These are phyloP conservation scores for Luffa acutangula DNA, from an alignment of 306 rosid species.

Conservation along the genomic window DNA sequence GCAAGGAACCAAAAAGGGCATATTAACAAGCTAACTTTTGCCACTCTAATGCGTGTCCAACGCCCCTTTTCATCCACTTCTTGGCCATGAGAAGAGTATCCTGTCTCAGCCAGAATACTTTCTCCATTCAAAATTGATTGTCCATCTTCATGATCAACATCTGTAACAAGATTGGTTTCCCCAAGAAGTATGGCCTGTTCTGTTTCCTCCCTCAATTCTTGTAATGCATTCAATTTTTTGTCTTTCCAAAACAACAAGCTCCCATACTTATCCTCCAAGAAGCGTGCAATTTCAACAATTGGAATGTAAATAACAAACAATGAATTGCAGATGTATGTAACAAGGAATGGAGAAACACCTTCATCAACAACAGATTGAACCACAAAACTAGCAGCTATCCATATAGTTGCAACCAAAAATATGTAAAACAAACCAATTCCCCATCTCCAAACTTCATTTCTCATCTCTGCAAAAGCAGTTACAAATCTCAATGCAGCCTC, in stretches of 20 bases:
- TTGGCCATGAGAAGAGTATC: constrained; percentile 11
- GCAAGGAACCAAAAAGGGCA: constrained; percentile 94
- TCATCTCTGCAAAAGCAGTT: constrained; percentile 22
- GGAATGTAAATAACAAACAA: constrained; percentile 83
- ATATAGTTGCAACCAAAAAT: constrained; percentile 72
- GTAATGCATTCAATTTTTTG: constrained; percentile 16
- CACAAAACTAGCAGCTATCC: constrained; percentile 99
- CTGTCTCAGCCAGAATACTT: constrained; percentile 6
- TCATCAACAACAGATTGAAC: constrained; percentile 94
- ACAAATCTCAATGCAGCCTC: not conserved
- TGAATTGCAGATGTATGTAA: constrained; percentile 90
- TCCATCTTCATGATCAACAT: constrained; percentile 24
- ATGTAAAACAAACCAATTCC: constrained; percentile 62
- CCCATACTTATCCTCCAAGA: constrained; percentile 52
- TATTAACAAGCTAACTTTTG: constrained; percentile 80
- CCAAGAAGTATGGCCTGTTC: constrained; percentile 64
- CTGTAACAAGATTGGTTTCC: constrained; percentile 15
- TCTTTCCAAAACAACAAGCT: constrained; percentile 50
- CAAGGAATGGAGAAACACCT: constrained; percentile 83
- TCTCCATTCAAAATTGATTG: constrained; percentile 16
- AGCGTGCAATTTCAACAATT: constrained; percentile 62
- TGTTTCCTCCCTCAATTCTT: constrained; percentile 38
- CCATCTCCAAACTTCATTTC: constrained; percentile 66
- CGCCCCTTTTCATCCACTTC: constrained; percentile 70
- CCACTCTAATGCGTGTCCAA: constrained; percentile 74